These are phyloP conservation scores for Aspergillus sp. DNA, from an alignment of 2,329 filamentous ascomycete genomes.

Conservation along the genomic window DNA sequence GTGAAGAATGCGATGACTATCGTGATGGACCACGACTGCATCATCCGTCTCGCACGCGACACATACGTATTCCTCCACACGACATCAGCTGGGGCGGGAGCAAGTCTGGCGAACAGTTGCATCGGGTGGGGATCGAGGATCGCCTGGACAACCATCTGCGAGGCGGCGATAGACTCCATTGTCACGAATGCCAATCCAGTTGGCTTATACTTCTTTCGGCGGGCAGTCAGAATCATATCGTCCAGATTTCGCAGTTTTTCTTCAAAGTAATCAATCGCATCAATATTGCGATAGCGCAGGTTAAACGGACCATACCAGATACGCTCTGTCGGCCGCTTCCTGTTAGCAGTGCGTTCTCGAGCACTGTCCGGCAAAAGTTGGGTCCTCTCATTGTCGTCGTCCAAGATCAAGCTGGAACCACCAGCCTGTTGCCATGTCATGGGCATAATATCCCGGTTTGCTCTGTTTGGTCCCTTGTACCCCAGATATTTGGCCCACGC, in stretches of 20 bases:
- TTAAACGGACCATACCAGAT: slow-evolving; percentile 74
- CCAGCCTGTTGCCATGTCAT: slow-evolving; percentile 45
- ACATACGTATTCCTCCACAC: slow-evolving; percentile 92
- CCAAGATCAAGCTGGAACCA: slow-evolving; percentile 20
- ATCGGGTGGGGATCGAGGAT: slow-evolving; percentile 85
- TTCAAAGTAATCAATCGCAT: slow-evolving; percentile 92
- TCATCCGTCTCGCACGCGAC: slow-evolving; percentile 63
- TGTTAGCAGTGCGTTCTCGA: slow-evolving; percentile 36
- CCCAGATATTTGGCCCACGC: slow-evolving; percentile 74
- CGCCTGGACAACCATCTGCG: slow-evolving; percentile 93
- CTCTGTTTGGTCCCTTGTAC: slow-evolving; percentile 44
- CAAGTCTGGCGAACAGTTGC: slow-evolving; percentile 74
- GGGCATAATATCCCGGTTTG: slow-evolving; percentile 37
- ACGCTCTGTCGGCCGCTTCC: slow-evolving; percentile 58
- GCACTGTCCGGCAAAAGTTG: slow-evolving; percentile 49
- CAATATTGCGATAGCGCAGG: slow-evolving; percentile 64
- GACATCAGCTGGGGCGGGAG: slow-evolving; percentile 85
- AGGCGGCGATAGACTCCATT: slow-evolving; percentile 88
- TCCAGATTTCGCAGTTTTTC: slow-evolving; percentile 75
- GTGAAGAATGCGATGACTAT: slow-evolving; percentile 74
- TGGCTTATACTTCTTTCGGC: slow-evolving; percentile 68
- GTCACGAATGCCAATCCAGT: slow-evolving; percentile 90
- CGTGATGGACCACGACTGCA: slow-evolving; percentile 78
- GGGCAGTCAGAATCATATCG: slow-evolving; percentile 61
- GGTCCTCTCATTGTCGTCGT: slow-evolving; percentile 52